Evolutionary conservation across 352 stramenopile genomes (phyloP).

Genomic region (Pythium aristosporum): DNA sequence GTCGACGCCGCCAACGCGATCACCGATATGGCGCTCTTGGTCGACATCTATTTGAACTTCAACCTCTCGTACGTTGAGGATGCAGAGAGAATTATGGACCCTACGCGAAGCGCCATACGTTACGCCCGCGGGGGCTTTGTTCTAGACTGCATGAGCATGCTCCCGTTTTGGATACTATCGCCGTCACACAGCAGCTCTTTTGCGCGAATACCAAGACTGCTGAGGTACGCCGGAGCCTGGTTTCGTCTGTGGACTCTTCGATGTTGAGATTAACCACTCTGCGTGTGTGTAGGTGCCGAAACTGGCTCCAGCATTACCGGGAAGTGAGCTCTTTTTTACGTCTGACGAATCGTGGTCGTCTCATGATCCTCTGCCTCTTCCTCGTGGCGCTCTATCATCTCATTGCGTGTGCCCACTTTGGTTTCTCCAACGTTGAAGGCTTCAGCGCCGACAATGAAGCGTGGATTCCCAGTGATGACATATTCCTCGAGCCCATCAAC

Average conservation of each 20-base stretch:
- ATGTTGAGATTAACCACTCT: slow-evolving; percentile 35
- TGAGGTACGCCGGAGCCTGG: slow-evolving; percentile 6
- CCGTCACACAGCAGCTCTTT: slow-evolving; percentile 21
- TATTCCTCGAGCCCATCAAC: slow-evolving; percentile 41
- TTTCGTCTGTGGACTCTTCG: slow-evolving; percentile 16
- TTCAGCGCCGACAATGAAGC: slow-evolving; percentile 35
- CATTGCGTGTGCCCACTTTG: slow-evolving; percentile 48
- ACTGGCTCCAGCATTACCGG: slow-evolving; percentile 45
- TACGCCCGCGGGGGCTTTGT: slow-evolving; percentile 38
- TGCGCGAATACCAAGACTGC: slow-evolving; percentile 34
- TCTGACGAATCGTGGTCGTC: slow-evolving; percentile 8
- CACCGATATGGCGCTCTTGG: slow-evolving; percentile 42
- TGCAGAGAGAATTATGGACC: slow-evolving; percentile 60
- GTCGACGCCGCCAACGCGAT: slow-evolving; percentile 35
- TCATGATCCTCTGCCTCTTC: slow-evolving; percentile 37
- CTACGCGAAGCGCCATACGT: slow-evolving; percentile 27
- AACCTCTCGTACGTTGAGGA: slow-evolving; percentile 54
- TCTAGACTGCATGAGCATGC: slow-evolving; percentile 41
- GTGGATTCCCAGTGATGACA: slow-evolving; percentile 40
- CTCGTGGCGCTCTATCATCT: slow-evolving; percentile 60
- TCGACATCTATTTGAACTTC: slow-evolving; percentile 53
- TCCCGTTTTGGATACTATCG: slow-evolving; percentile 43
- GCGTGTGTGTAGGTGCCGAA: slow-evolving; percentile 17
- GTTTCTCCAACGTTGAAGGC: slow-evolving; percentile 36
- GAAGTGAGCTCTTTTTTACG: slow-evolving; percentile 33